Evolutionary conservation across 495 filamentous ascomycete genomes (phyloP).

Genomic region (Mytilinidion resinicola): DNA sequence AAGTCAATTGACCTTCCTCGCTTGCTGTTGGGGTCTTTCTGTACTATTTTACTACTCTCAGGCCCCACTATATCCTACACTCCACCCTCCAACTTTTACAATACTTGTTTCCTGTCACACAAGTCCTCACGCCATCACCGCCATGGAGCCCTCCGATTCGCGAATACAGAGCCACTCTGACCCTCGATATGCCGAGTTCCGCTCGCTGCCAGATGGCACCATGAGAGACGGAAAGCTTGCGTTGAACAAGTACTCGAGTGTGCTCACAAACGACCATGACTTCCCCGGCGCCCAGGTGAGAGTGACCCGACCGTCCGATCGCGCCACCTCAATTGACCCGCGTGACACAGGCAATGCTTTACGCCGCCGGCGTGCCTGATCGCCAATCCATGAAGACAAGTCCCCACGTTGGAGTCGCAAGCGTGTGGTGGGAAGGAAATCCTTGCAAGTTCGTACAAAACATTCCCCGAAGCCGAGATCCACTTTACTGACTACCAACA

Average conservation of each 20-base stretch:
- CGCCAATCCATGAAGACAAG: constrained; percentile 79
- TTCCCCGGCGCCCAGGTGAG: constrained; percentile 85
- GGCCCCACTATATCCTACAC: too few relatives aligned
- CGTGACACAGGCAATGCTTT: constrained; percentile 70
- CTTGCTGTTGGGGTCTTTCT: too few relatives aligned
- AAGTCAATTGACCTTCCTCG: too few relatives aligned
- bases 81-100: too few relatives aligned
- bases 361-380: constrained; percentile 83
- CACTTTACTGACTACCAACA: constrained; percentile 17
- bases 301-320: background rate
- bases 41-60: too few relatives aligned
- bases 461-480: constrained; percentile 40
- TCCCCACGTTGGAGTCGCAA: constrained; percentile 83
- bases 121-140: background rate
- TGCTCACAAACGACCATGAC: constrained; percentile 77
- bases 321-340: constrained; percentile 1
- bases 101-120: too few relatives aligned
- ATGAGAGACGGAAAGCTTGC: constrained; percentile 55
- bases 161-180: constrained; percentile 39
- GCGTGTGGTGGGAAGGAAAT: constrained; percentile 98
- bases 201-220: constrained; percentile 49
- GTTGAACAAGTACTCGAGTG: constrained; percentile 65
- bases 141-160: constrained; percentile 43
- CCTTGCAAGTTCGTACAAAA: constrained; percentile 62
- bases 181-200: constrained; percentile 58